Conservation (phyloP, 225 moss, liverwort and hornwort genomes). For the Lunularia cruciata region DNA sequence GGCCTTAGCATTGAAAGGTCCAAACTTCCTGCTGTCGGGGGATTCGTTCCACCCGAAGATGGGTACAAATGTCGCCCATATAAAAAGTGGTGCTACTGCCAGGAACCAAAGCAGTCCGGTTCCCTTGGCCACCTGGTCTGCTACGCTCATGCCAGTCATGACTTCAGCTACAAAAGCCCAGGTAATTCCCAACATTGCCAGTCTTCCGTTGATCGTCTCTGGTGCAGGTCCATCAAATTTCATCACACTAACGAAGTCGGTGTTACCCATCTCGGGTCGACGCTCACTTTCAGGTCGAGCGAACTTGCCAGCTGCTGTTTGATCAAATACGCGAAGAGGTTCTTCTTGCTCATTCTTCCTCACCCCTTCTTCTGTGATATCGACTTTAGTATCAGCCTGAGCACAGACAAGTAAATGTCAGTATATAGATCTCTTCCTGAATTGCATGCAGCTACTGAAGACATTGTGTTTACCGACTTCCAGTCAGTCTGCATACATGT, state of each 20-base stretch:
- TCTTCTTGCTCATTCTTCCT: slow-evolving; percentile 56
- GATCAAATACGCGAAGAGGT: slow-evolving; percentile 39
- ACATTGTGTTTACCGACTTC: too few species aligned
- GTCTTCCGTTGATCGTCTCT: slow-evolving; percentile 75
- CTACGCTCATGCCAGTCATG: slow-evolving; percentile 43
- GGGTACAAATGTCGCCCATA: slow-evolving; percentile 67
- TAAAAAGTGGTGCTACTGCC: slow-evolving; percentile 55
- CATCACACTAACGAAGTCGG: slow-evolving; percentile 50
- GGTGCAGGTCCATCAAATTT: slow-evolving; percentile 86
- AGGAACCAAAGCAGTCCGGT: slow-evolving; percentile 64
- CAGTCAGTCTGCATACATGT: too few species aligned
- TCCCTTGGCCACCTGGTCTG: slow-evolving; percentile 30
- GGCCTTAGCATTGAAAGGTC: slow-evolving; percentile 63
- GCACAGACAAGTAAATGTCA: too few species aligned
- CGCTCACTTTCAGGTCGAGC: slow-evolving; percentile 66
- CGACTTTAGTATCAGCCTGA: slow-evolving; percentile 62
- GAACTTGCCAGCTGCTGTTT: slow-evolving; percentile 54
- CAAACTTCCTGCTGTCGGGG: slow-evolving; percentile 60
- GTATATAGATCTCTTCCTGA: too few species aligned
- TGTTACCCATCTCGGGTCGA: slow-evolving; percentile 69
- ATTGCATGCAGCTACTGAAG: too few species aligned
- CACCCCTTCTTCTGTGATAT: slow-evolving; percentile 34
- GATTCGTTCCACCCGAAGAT: slow-evolving; percentile 63
- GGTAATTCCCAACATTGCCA: slow-evolving; percentile 83
- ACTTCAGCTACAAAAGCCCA: slow-evolving; percentile 72